A percentile compares a stretch with the other conserved stretches of the same genome.
These are phyloP conservation scores for Schizophyllum amplum DNA, from an alignment of 1,284 basidiomycete species.

Conservation along the genomic window DNA sequence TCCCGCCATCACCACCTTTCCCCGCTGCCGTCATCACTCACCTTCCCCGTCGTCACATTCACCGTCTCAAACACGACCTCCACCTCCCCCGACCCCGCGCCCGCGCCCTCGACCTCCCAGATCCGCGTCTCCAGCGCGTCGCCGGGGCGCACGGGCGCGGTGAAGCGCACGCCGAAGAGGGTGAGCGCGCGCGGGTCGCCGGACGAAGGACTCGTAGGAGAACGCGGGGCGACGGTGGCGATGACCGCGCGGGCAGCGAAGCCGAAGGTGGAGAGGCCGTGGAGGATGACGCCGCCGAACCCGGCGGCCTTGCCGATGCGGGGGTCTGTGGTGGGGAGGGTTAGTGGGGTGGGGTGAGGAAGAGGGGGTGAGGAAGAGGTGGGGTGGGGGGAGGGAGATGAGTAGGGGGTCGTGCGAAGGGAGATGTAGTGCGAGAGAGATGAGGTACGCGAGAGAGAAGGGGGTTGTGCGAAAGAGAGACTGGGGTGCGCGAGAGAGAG, in stretches of 20 bases:
- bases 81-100: slow-evolving; percentile 47
- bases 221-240: slow-evolving; percentile 46
- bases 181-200: slow-evolving; percentile 53
- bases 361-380: background rate
- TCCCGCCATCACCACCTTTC: background rate
- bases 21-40: slow-evolving; percentile 18
- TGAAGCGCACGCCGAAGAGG: slow-evolving; percentile 68
- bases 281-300: slow-evolving; percentile 76
- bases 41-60: slow-evolving; percentile 63
- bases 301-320: slow-evolving; percentile 58
- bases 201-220: too few species aligned
- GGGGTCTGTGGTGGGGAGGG: slow-evolving; percentile 42
- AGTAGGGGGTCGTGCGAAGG: too few species aligned
- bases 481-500: too few species aligned
- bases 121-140: slow-evolving; percentile 70
- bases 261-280: slow-evolving; percentile 74
- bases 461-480: too few species aligned
- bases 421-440: background rate
- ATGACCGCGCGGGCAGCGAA: slow-evolving; percentile 72
- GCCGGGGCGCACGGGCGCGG: slow-evolving; percentile 73
- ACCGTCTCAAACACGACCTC: slow-evolving; percentile 70
- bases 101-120: slow-evolving; percentile 63
- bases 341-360: background rate
- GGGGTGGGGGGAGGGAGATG: background rate
- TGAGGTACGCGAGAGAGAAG: background rate